Evolutionary conservation across 805 yeast genomes (phyloP).

Genomic region (Wickerhamomyces canadensis): DNA sequence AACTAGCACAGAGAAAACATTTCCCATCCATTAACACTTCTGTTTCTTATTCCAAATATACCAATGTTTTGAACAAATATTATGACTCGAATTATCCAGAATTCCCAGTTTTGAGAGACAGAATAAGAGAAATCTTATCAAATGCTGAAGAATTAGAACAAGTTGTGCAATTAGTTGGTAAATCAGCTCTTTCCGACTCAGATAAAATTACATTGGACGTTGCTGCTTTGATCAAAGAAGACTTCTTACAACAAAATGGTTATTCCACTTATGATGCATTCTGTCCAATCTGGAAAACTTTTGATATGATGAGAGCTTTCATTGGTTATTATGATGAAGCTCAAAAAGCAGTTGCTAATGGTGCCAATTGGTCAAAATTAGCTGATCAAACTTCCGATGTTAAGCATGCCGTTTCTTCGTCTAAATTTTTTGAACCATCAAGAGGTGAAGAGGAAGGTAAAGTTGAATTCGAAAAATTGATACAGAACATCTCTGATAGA

Average conservation of each 20-base stretch:
- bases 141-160: constrained; percentile 98
- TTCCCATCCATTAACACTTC: constrained; percentile 98
- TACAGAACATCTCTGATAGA: constrained; percentile 74
- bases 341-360: constrained; percentile 90
- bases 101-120: constrained; percentile 84
- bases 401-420: constrained; percentile 87
- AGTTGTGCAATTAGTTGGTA: constrained; percentile 98
- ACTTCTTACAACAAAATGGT: constrained; percentile 98
- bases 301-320: constrained; percentile 95
- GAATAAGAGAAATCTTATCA: constrained; percentile 88
- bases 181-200: constrained; percentile 92
- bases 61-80: constrained; percentile 76
- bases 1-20: constrained; percentile 98
- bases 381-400: constrained; percentile 86
- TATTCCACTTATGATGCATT: constrained; percentile 96
- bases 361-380: constrained; percentile 92
- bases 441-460: constrained; percentile 78
- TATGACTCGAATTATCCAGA: constrained; percentile 86
- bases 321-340: constrained; percentile 93
- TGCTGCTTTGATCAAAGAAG: constrained; percentile 87
- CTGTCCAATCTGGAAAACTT: constrained; percentile 99
- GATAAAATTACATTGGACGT: constrained; percentile 97
- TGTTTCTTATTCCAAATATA: constrained; percentile 95
- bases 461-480: constrained; percentile 71
- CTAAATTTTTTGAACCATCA: constrained; percentile 94